Evolutionary conservation across 495 filamentous ascomycete species (phyloP), one percentile per base, ranked within the genome.

Genomic region (Penicillium flavigenum): DNA sequence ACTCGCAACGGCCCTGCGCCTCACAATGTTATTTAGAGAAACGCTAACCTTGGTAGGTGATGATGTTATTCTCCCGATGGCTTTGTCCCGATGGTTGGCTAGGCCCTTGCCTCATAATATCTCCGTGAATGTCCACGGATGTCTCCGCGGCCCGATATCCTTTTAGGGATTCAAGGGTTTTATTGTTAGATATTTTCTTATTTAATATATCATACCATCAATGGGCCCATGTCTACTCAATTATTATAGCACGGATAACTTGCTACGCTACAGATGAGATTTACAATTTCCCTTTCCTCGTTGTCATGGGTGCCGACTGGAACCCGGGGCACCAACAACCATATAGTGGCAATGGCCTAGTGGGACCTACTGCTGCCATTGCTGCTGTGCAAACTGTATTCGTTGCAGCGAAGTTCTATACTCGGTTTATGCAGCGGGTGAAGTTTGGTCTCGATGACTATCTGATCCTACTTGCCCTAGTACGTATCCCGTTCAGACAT

Each of bases 401-500:
- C 34, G 59, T 73, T 5, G 53, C 29, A 4, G 70, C 66, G n/a
- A 67, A 70, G n/a, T 63, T 72, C 34, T 58, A 62, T 48, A 68
- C 70, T 48, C 62, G 71, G 42, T 61, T 59, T 43, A 36, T 69
- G 32, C 64, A 63, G 42, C 62, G 60, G 53, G 41, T 63, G 8
- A 39, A 51, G 4, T 42, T 60, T 31, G 59, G 56, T 1, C n/a
- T 61, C 12, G 71, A 74, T 59, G 71, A 74, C 34, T 68, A 67
- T 42, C 62, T 72, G 29, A 62, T 74, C 9, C 32, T 70, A 8
- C 41, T 61, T 43, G 68, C 70, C 19, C 53, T 65, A 51, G 68
- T 70, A 47, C 14, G 47, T 47, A 10, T 54, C 26, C 26, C 16
- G 9, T 19, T n/a, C n/a, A 2, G 14, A 27, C 19, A 26, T 26